Conservation (phyloP, 2,329 filamentous ascomycete species). For the Grosmannia penicillata region DNA sequence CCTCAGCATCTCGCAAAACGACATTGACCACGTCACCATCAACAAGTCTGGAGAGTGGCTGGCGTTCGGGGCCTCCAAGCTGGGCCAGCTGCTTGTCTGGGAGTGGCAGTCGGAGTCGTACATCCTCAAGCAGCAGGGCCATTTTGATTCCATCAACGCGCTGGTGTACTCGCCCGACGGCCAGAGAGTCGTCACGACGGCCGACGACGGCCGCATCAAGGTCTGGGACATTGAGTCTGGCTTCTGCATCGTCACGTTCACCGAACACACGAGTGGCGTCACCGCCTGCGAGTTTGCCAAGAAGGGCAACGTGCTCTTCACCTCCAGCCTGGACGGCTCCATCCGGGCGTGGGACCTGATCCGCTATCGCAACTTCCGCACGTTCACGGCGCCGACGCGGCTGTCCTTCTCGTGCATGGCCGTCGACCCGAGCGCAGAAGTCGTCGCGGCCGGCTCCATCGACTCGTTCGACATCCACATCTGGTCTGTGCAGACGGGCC, state of each 20-base stretch:
- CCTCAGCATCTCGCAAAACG: slow-evolving; percentile 84
- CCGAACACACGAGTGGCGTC: slow-evolving; percentile 87
- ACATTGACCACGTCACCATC: slow-evolving; percentile 88
- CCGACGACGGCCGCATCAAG: slow-evolving; percentile 96
- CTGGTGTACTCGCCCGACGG: slow-evolving; percentile 89
- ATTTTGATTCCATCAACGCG: slow-evolving; percentile 91
- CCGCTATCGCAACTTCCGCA: slow-evolving; percentile 90
- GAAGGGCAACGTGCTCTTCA: slow-evolving; percentile 90
- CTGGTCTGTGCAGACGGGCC: slow-evolving; percentile 96
- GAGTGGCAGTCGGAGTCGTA: slow-evolving; percentile 99
- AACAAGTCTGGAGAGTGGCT: slow-evolving; percentile 95
- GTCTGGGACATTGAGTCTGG: slow-evolving; percentile 95
- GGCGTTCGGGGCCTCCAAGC: slow-evolving; percentile 87
- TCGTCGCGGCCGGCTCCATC: slow-evolving; percentile 85
- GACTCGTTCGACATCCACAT: slow-evolving; percentile 97
- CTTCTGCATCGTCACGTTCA: slow-evolving; percentile 96
- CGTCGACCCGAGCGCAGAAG: slow-evolving; percentile 93
- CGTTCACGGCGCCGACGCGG: slow-evolving; percentile 85
- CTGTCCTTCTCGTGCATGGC: slow-evolving; percentile 88
- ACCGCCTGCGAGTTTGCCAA: slow-evolving; percentile 92
- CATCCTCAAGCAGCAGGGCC: slow-evolving; percentile 93
- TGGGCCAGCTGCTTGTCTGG: slow-evolving; percentile 95
- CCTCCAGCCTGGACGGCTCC: slow-evolving; percentile 85
- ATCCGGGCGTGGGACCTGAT: slow-evolving; percentile 93
- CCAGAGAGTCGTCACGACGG: slow-evolving; percentile 79